Evolutionary conservation across 805 yeast genomes (phyloP).

Genomic region (Kodamaea sagamina): DNA sequence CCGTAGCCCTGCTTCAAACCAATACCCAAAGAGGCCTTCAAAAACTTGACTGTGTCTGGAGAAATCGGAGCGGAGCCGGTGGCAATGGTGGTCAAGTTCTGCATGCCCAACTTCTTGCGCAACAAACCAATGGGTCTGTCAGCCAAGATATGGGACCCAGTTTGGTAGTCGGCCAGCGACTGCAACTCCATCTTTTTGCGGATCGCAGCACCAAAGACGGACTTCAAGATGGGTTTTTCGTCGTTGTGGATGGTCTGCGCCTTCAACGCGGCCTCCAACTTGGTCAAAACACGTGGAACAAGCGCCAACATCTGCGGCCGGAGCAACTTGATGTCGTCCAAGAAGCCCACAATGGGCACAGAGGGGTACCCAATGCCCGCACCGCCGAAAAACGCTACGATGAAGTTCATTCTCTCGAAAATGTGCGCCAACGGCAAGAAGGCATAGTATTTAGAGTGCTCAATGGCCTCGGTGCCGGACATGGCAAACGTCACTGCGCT

Average conservation of each 20-base stretch:
- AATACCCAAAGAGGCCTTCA: conserved; percentile 60
- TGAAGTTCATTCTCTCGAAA: conserved; percentile 21
- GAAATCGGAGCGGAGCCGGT: conserved; percentile 73
- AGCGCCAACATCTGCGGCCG: conserved; percentile 31
- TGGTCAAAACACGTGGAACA: conserved; percentile 42
- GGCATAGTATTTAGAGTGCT: conserved; percentile 17
- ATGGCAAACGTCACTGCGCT: conserved; percentile 18
- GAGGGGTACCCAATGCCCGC: conserved; percentile 33
- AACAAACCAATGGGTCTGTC: conserved; percentile 34
- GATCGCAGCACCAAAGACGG: conserved; percentile 32
- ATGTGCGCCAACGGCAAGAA: conserved; percentile 32
- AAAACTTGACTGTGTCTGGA: conserved; percentile 57
- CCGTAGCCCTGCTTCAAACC: conserved; percentile 76
- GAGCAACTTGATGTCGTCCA: conserved; percentile 33
- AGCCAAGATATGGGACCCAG: conserved; percentile 31
- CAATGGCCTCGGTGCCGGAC: conserved; percentile 15
- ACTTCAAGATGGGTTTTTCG: conserved; percentile 32
- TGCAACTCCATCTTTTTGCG: conserved; percentile 27
- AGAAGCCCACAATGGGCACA: conserved; percentile 29
- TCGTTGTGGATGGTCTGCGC: conserved; percentile 42
- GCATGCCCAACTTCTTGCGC: conserved; percentile 38
- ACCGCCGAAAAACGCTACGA: conserved; percentile 17
- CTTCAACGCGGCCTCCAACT: conserved; percentile 51
- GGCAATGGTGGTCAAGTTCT: conserved; percentile 27
- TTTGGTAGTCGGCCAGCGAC: conserved; percentile 21